Percentiles rank a stretch among this genome's conserved stretches.
These are phyloP conservation scores for Russula sp. DNA, from an alignment of 768 basidiomycete species.

Conservation along the genomic window DNA sequence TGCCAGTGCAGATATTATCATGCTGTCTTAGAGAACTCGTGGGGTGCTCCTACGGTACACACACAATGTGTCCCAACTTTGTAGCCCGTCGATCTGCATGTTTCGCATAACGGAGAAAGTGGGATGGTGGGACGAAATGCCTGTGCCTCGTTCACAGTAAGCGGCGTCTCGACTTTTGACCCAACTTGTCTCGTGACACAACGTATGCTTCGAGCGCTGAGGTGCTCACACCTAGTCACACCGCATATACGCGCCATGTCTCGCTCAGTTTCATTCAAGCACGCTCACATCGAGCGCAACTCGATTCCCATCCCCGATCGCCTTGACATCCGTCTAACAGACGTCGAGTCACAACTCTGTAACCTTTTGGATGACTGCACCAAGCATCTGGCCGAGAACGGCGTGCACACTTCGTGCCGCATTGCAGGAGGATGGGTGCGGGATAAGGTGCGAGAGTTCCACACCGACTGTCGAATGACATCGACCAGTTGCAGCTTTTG, in stretches of 20 bases:
- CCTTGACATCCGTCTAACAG: slow-evolving; percentile 54
- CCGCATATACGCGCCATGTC: slow-evolving; percentile 34
- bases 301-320: slow-evolving; percentile 37
- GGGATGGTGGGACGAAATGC: neutral
- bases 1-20: neutral
- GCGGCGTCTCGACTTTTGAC: neutral
- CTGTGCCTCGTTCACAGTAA: neutral
- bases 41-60: neutral
- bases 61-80: no score
- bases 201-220: slow-evolving; percentile 1
- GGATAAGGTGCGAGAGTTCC: slow-evolving; percentile 73
- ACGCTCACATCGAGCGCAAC: slow-evolving; percentile 29
- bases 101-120: neutral
- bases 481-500: slow-evolving; percentile 55
- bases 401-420: slow-evolving; percentile 65
- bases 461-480: slow-evolving; percentile 3
- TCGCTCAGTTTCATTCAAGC: slow-evolving; percentile 17
- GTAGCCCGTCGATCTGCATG: no score
- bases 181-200: slow-evolving; percentile 5
- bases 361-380: slow-evolving; percentile 78
- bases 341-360: slow-evolving; percentile 68
- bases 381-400: slow-evolving; percentile 49
- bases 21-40: neutral
- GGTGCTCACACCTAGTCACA: neutral
- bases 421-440: slow-evolving; percentile 99